A percentile compares a stretch with the other conserved stretches of the same genome.
phyloP scores from a whole-genome alignment of 208 protist genomes.

The Leishmania lainsoni region DNA sequence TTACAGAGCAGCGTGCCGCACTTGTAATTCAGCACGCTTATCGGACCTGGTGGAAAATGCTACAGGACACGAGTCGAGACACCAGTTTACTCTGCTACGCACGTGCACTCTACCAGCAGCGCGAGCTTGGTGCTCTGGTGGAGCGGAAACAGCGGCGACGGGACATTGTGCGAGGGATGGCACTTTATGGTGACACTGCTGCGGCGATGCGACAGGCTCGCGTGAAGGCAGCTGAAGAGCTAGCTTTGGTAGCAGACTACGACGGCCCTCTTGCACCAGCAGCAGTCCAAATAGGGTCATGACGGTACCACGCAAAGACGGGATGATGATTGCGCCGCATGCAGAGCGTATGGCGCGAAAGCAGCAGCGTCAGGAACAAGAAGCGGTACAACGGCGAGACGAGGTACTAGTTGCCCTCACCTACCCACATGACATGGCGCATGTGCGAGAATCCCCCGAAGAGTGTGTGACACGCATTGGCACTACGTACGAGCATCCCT shows the following conservation, averaged over 20 bases:
- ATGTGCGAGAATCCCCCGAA: constrained; percentile 37
- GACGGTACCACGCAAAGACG: background rate
- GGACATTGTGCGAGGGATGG: constrained; percentile 17
- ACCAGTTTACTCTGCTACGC: constrained; percentile 44
- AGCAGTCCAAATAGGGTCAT: background rate
- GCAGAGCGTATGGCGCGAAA: constrained; percentile 1
- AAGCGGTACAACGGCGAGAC: constrained; percentile 45
- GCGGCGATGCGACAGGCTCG: constrained; percentile 6
- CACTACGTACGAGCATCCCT: constrained; percentile 43
- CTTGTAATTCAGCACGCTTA: constrained; percentile 68
- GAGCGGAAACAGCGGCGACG: constrained; percentile 27
- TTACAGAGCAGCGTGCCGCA: constrained; percentile 48
- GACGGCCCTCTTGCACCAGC: background rate
- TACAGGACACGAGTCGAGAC: constrained; percentile 41
- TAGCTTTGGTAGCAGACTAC: background rate
- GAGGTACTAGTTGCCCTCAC: constrained; percentile 43
- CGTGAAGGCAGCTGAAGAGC: background rate
- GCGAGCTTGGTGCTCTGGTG: constrained; percentile 38
- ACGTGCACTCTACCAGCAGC: constrained; percentile 53
- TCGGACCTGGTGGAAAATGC: constrained; percentile 53
- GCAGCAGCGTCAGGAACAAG: constrained; percentile 28
- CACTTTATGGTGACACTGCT: constrained; percentile 43
- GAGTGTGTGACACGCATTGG: constrained; percentile 26
- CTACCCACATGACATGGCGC: constrained; percentile 26
- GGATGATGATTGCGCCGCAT: background rate